Evolutionary conservation across 2,329 filamentous ascomycete genomes (phyloP), one percentile per base, ranked within the genome.

Genomic region (Spiromastix sp.): DNA sequence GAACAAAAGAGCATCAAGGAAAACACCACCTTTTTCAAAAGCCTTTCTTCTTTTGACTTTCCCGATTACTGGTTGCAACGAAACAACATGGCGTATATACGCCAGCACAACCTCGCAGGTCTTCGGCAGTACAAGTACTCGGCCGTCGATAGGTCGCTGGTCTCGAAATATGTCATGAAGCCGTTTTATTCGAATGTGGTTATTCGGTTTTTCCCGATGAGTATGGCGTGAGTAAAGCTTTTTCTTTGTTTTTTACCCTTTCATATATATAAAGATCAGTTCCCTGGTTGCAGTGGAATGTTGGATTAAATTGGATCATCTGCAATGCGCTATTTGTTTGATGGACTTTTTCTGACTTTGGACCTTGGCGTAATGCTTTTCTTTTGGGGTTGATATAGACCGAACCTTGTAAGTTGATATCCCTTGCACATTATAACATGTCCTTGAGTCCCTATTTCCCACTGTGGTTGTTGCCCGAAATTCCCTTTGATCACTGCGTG

Each of bases 91-190:
- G 87, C 91, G 43, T 96, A 96, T 71, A 86, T 98, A 42, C 85
- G 91, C 47, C 84, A 94, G 63, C 79, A 87, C 54, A 79, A 85
- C 64, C 79, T 98, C 44, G 78, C 81, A 25, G 85, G 84, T 57
- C 77, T 98, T 50, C 84, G 83, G 61, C 74, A 87, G 63, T 98
- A 98, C 77, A 91, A 93, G 64, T 98, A 98, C 71, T 85, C 82
- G 26, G 76, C 77, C 38, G 83, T 96, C 51, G 91, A 98, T 63
- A 83, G 83, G 60, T 94, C 86, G 40, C 69, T 95, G 42, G 71
- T 85, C 26, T 95, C 87, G 45, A 84, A 81, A 60, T 96, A 95
- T 67, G 75, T 98, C 46, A 69, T 98, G 52, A 96, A 98, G 71
- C 91, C 91, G 5, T 98, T 96, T 65, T 98, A 96, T 70, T 93